These are phyloP conservation scores for Castanea crenata DNA, from an alignment of 306 rosid genomes.

Conservation along the genomic window DNA sequence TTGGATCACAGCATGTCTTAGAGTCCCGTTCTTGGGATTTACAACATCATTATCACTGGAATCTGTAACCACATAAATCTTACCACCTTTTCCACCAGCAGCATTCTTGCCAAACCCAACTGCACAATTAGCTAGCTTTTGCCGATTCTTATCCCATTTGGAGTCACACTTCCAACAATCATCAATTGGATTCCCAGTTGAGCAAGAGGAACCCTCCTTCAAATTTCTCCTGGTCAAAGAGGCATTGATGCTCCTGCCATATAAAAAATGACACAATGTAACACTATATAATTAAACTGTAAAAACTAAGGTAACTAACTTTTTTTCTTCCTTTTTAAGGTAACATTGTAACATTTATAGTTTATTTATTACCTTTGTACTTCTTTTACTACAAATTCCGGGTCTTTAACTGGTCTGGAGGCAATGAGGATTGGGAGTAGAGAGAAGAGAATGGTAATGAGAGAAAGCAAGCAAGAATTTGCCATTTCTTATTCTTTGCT, in stretches of 20 bases:
- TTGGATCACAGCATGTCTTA: slow-evolving; percentile 81
- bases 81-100: slow-evolving; percentile 70
- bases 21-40: slow-evolving; percentile 84
- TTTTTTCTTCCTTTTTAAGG: too few relatives aligned
- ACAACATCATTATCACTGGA: slow-evolving; percentile 58
- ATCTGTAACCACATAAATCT: slow-evolving; percentile 79
- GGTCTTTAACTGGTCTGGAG: slow-evolving; percentile 54
- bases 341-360: not conserved
- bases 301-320: not conserved
- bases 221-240: slow-evolving; percentile 60
- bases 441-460: slow-evolving; percentile 40
- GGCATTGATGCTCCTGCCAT: slow-evolving; percentile 61
- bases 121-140: slow-evolving; percentile 84
- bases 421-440: slow-evolving; percentile 42
- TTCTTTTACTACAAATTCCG: slow-evolving; percentile 55
- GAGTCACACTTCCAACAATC: slow-evolving; percentile 97
- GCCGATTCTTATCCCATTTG: slow-evolving; percentile 79
- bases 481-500: slow-evolving; percentile 40
- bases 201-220: slow-evolving; percentile 67
- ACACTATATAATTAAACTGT: not conserved
- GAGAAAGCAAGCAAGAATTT: slow-evolving; percentile 19
- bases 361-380: slow-evolving; percentile 60
- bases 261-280: not conserved
- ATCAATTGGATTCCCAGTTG: slow-evolving; percentile 91
- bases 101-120: slow-evolving; percentile 93